A percentile compares a stretch with the other conserved stretches of the same genome.
Evolutionary conservation across 306 rosid species (phyloP).

Genomic region (Prunus campanulata): DNA sequence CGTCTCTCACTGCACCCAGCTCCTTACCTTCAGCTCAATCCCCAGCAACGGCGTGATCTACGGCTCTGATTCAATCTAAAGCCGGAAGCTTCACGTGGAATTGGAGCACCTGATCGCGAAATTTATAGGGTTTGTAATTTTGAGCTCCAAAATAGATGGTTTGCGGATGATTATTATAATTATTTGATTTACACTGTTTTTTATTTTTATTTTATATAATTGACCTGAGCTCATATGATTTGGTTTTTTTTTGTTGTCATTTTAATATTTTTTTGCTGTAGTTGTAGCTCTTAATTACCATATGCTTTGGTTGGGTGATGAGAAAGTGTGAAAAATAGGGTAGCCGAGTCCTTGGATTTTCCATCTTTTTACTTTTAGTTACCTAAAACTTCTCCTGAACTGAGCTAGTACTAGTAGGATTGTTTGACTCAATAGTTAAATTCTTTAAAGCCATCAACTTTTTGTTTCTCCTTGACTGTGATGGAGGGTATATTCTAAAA

Average conservation of each 20-base stretch:
- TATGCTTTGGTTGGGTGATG: constrained; percentile 12
- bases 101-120: constrained; percentile 17
- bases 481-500: background rate
- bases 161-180: background rate
- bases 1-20: constrained; percentile 10
- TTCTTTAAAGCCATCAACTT: background rate
- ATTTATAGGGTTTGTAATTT: constrained; percentile 28
- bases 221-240: background rate
- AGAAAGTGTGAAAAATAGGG: constrained; percentile 8
- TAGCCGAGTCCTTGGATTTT: background rate
- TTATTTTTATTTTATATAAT: background rate
- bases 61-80: constrained; percentile 5
- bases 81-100: constrained; percentile 4
- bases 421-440: background rate
- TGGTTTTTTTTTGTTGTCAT: background rate
- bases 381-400: background rate
- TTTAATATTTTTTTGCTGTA: background rate
- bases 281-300: background rate
- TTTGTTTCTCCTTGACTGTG: background rate
- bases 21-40: constrained; percentile 7
- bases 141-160: constrained; percentile 10
- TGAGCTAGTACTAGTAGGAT: background rate
- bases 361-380: background rate
- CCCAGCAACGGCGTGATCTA: constrained; percentile 12
- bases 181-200: background rate